A percentile compares a stretch with the other conserved stretches of the same genome.
These are phyloP conservation scores for Saccharum hybrid DNA, from an alignment of 202 grass and related monocot genomes.

Conservation along the genomic window DNA sequence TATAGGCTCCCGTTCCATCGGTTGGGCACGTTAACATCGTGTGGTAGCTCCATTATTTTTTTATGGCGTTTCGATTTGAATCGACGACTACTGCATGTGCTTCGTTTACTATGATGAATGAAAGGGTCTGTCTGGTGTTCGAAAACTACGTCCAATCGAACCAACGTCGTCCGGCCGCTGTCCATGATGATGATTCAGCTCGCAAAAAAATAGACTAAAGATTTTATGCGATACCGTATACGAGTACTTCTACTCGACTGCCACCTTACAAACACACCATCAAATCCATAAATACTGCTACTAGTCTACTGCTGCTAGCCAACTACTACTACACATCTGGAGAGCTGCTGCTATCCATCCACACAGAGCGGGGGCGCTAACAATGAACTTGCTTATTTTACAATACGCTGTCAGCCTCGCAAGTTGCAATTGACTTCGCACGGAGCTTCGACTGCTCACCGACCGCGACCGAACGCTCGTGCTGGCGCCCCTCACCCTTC, in stretches of 20 bases:
- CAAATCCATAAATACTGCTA: not conserved
- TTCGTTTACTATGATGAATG: not conserved
- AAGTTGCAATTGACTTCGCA: not conserved
- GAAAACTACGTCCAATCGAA: not conserved
- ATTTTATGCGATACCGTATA: conserved; percentile 30
- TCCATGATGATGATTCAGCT: not conserved
- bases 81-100: not conserved
- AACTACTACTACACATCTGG: not conserved
- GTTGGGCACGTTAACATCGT: not conserved
- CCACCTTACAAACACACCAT: conserved; percentile 1
- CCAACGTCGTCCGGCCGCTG: not conserved
- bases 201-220: not conserved
- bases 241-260: not conserved
- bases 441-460: conserved; percentile 30
- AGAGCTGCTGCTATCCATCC: not conserved
- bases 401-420: conserved; percentile 32
- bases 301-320: not conserved
- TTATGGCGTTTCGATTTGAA: not conserved
- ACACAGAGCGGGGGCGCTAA: not conserved
- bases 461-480: not conserved
- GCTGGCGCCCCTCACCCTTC: conserved; percentile 30
- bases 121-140: not conserved
- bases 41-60: not conserved
- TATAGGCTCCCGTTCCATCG: not conserved
- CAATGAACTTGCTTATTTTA: conserved; percentile 46